Conservation (phyloP, 2,329 filamentous ascomycete species). For the Ophiocordyceps camponoti-leonardi region DNA sequence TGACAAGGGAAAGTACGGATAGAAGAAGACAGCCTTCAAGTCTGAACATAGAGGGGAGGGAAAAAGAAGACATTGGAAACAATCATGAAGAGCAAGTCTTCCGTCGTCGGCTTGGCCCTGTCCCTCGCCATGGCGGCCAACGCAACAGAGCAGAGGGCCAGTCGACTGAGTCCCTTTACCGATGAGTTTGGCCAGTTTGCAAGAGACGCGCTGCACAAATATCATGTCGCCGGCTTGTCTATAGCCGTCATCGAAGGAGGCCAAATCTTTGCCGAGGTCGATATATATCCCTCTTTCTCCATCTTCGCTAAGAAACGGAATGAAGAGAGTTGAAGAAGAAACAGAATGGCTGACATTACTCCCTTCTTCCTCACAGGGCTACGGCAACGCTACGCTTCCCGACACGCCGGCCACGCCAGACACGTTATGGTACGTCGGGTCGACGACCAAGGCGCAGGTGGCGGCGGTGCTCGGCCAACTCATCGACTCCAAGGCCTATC, state of each 20-base stretch:
- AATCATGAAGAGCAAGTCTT: neutral
- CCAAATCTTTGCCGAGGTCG: slow-evolving; percentile 9
- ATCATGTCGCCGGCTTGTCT: slow-evolving; percentile 11
- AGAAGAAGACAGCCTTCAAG: neutral
- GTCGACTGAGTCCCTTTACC: slow-evolving; percentile 3
- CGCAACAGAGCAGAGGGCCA: neutral
- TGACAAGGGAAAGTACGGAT: neutral
- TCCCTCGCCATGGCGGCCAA: neutral
- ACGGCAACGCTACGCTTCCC: slow-evolving; percentile 12
- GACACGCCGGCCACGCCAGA: slow-evolving; percentile 23
- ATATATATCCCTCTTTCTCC: neutral
- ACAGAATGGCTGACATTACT: neutral
- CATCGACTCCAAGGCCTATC: slow-evolving; percentile 23
- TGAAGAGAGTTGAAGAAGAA: neutral
- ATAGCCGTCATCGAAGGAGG: slow-evolving; percentile 11
- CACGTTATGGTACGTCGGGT: slow-evolving; percentile 37
- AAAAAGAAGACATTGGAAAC: neutral
- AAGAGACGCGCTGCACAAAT: slow-evolving; percentile 6
- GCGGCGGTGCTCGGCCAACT: slow-evolving; percentile 31
- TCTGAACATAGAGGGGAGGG: neutral
- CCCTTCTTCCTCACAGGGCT: slow-evolving; percentile 10
- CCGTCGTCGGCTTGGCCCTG: neutral
- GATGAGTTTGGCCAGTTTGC: slow-evolving; percentile 5
- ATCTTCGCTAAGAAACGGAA: neutral
- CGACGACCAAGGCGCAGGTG: slow-evolving; percentile 38